Conservation (phyloP, 2,329 filamentous ascomycete genomes). For the Falciphora oryzae region DNA sequence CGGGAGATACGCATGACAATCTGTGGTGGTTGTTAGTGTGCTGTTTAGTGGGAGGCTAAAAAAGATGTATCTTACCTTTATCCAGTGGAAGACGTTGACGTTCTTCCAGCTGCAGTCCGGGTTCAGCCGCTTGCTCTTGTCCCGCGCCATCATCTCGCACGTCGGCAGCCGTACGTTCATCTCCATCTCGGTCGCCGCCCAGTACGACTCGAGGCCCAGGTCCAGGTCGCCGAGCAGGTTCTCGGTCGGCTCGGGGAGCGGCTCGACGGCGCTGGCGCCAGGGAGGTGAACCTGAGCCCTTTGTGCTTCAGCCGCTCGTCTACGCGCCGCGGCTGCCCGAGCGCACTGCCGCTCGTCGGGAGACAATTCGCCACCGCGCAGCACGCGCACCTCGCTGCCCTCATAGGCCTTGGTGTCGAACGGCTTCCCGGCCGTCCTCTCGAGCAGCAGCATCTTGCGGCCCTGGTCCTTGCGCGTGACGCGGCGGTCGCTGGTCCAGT, state of each 20-base stretch:
- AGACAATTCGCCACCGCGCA: constrained; percentile 73
- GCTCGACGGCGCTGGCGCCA: constrained; percentile 25
- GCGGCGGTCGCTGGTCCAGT: constrained; percentile 79
- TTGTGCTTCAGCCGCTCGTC: constrained; percentile 50
- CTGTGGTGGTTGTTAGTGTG: constrained; percentile 33
- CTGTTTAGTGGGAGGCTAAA: background rate
- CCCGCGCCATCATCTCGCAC: constrained; percentile 77
- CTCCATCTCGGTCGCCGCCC: constrained; percentile 89
- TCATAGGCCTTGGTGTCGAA: constrained; percentile 63
- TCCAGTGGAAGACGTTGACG: constrained; percentile 93
- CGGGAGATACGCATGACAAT: constrained; percentile 91
- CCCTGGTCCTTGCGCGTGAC: constrained; percentile 81
- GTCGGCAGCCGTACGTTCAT: constrained; percentile 90
- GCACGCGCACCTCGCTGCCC: constrained; percentile 68
- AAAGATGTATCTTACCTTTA: constrained; percentile 62
- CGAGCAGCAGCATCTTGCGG: constrained; percentile 78
- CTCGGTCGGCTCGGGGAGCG: constrained; percentile 47
- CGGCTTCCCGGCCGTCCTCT: constrained; percentile 77
- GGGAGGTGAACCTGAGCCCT: constrained; percentile 28
- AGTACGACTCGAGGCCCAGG: constrained; percentile 61
- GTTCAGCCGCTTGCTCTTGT: constrained; percentile 61
- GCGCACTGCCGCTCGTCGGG: constrained; percentile 42
- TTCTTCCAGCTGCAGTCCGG: constrained; percentile 93
- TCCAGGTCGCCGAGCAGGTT: constrained; percentile 80
- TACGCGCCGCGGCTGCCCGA: constrained; percentile 37